A percentile compares a stretch with the other conserved stretches of the same genome.
These are phyloP conservation scores for Ustilago loliicola DNA, from an alignment of 1,284 basidiomycete species.

Conservation along the genomic window DNA sequence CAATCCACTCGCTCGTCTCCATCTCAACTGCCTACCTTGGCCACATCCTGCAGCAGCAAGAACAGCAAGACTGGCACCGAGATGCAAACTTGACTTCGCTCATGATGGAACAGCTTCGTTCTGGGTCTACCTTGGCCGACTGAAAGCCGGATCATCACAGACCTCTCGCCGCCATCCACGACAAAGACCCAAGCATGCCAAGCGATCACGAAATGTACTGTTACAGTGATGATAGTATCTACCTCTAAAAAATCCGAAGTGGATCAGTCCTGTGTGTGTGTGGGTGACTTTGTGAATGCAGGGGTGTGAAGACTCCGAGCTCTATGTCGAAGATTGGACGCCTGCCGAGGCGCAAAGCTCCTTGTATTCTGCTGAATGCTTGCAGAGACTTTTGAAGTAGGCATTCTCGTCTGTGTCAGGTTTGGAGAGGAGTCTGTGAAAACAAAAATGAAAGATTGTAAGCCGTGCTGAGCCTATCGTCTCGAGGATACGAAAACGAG, in stretches of 20 bases:
- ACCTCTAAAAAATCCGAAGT: background rate
- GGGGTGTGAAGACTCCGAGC: background rate
- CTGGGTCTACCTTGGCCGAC: constrained; percentile 20
- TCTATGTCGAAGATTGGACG: constrained; percentile 1
- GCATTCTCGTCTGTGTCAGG: constrained; percentile 23
- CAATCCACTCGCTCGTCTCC: constrained; percentile 37
- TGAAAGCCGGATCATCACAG: background rate
- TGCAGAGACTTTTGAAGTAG: constrained; percentile 39
- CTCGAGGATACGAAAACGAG: background rate
- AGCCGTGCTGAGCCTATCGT: background rate
- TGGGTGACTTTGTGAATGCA: background rate
- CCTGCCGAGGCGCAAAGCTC: constrained; percentile 40
- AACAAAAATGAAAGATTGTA: background rate
- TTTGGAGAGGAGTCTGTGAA: constrained; percentile 27
- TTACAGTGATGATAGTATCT: constrained; percentile 1
- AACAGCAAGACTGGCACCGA: constrained; percentile 43
- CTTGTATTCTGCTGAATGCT: constrained; percentile 39
- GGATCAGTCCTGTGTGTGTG: background rate
- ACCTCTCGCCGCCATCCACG: background rate
- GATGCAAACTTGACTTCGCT: constrained; percentile 29
- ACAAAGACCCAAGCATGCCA: background rate
- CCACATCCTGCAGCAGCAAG: constrained; percentile 20
- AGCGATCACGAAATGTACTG: background rate
- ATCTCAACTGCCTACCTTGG: constrained; percentile 39
- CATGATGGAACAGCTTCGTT: constrained; percentile 44